Evolutionary conservation across 2,329 filamentous ascomycete genomes (phyloP).

Genomic region (Neobulgaria alba): DNA sequence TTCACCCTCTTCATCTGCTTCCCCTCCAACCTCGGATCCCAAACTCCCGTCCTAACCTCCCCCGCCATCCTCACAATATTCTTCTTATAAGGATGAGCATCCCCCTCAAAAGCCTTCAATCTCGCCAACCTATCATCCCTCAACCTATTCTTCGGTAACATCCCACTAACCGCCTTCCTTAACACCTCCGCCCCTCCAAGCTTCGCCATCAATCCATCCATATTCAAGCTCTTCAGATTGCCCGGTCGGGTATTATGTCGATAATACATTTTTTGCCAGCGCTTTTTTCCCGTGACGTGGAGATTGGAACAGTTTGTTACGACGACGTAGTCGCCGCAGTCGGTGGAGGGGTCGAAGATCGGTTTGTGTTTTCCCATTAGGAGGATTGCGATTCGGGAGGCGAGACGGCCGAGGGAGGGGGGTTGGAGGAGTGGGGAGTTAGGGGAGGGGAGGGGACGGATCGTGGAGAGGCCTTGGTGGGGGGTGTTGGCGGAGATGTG

Average conservation of each 20-base stretch:
- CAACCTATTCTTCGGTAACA: slow-evolving; percentile 95
- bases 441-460: slow-evolving; percentile 34
- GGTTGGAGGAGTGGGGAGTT: slow-evolving; percentile 42
- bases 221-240: slow-evolving; percentile 76
- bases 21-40: slow-evolving; percentile 12
- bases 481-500: slow-evolving; percentile 63
- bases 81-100: slow-evolving; percentile 80
- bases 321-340: slow-evolving; percentile 98
- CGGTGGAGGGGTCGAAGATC: slow-evolving; percentile 91
- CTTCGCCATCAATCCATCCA: slow-evolving; percentile 92
- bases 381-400: slow-evolving; percentile 74
- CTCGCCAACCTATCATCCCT: slow-evolving; percentile 79
- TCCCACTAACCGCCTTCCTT: slow-evolving; percentile 85
- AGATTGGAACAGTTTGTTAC: slow-evolving; percentile 83
- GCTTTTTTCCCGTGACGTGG: slow-evolving; percentile 85
- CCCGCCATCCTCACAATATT: slow-evolving; percentile 72
- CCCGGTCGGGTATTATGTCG: slow-evolving; percentile 87
- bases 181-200: slow-evolving; percentile 88
- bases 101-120: slow-evolving; percentile 94
- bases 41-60: slow-evolving; percentile 29
- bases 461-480: slow-evolving; percentile 47
- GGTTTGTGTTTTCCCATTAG: slow-evolving; percentile 99
- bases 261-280: slow-evolving; percentile 92
- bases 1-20: slow-evolving; percentile 1
- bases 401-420: slow-evolving; percentile 82